Conservation (phyloP, 768 basidiomycete genomes). For the Mycena amicta region DNA sequence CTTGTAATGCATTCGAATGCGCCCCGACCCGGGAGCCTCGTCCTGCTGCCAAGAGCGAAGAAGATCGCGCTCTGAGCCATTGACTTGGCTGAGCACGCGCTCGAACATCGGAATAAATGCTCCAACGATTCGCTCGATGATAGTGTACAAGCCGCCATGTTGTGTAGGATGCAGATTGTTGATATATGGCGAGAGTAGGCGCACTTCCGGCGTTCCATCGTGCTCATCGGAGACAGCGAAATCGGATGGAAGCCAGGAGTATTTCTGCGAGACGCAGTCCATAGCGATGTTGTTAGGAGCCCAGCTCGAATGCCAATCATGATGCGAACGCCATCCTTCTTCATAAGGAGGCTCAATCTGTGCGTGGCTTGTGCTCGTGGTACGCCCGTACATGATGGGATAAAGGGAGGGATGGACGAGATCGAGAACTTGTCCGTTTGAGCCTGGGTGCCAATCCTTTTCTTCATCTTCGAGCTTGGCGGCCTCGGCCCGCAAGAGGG, state of each 20-base stretch:
- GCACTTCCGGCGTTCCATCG: conserved; percentile 18
- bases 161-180: conserved; percentile 29
- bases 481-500: conserved; percentile 29
- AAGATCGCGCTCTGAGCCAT: conserved; percentile 14
- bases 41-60: conserved; percentile 1
- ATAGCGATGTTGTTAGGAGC: background rate
- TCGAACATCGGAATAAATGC: conserved; percentile 30
- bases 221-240: conserved; percentile 21
- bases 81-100: conserved; percentile 25
- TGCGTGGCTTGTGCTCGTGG: conserved; percentile 4
- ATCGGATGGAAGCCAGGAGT: conserved; percentile 32
- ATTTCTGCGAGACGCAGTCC: conserved; percentile 16
- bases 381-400: conserved; percentile 39
- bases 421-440: conserved; percentile 45
- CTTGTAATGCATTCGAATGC: background rate
- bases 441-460: conserved; percentile 51
- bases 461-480: conserved; percentile 34
- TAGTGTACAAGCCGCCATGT: conserved; percentile 18
- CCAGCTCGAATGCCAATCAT: no score
- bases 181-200: conserved; percentile 24
- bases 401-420: conserved; percentile 50
- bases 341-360: background rate
- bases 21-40: conserved; percentile 12
- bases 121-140: conserved; percentile 23
- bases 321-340: background rate